Conservation (phyloP, 306 rosid species). For the Glycyrrhiza uralensis region DNA sequence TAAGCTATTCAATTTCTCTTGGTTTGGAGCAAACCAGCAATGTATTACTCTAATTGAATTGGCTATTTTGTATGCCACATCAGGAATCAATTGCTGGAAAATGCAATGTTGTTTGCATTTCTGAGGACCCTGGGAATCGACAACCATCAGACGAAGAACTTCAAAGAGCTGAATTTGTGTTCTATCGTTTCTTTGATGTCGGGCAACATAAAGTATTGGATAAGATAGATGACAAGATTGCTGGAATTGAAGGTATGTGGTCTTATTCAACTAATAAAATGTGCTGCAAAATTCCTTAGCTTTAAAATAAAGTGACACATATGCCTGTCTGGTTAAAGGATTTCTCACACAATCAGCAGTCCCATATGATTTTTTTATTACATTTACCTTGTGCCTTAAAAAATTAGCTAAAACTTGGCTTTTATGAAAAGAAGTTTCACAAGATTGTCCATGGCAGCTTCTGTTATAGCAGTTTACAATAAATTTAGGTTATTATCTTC, state of each 20-base stretch:
- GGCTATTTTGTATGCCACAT: neutral
- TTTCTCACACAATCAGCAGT: neutral
- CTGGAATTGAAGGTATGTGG: slow-evolving; percentile 53
- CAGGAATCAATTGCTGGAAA: slow-evolving; percentile 86
- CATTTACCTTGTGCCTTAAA: neutral
- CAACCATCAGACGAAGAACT: slow-evolving; percentile 51
- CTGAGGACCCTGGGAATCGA: slow-evolving; percentile 54
- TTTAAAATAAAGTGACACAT: neutral
- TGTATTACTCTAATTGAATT: neutral
- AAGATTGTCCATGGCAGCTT: neutral
- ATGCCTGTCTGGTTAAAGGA: neutral
- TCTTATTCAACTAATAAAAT: neutral
- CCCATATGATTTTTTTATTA: neutral
- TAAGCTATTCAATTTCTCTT: neutral
- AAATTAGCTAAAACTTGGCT: neutral
- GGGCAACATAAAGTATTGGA: slow-evolving; percentile 32
- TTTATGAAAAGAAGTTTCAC: neutral
- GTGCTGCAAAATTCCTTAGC: neutral
- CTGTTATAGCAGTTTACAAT: neutral
- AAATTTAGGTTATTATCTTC: neutral
- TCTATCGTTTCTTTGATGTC: slow-evolving; percentile 71
- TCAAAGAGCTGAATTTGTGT: slow-evolving; percentile 56
- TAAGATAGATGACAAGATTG: slow-evolving; percentile 42
- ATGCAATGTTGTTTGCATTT: slow-evolving; percentile 66
- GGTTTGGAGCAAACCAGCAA: neutral